A percentile compares a stretch with the other conserved stretches of the same genome.
Conservation (phyloP, 805 yeast species). For the Lachancea dasiensis region DNA sequence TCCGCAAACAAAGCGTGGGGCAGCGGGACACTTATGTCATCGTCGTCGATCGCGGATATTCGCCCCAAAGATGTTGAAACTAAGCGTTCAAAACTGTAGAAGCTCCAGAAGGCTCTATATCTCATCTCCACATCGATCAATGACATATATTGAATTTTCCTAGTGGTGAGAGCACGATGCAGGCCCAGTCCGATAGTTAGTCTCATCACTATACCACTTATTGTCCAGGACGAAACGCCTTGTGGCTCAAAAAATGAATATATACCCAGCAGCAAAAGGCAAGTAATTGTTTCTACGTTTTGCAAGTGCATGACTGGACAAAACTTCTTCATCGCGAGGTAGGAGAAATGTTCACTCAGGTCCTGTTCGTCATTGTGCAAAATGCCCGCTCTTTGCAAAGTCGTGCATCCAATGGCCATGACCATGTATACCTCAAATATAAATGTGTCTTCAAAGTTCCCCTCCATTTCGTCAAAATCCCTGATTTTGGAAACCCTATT, state of each 20-base stretch:
- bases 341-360: constrained; percentile 37
- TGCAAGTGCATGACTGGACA: constrained; percentile 36
- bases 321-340: constrained; percentile 38
- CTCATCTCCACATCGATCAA: constrained; percentile 38
- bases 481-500: constrained; percentile 29
- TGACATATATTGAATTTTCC: constrained; percentile 28
- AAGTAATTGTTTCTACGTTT: constrained; percentile 37
- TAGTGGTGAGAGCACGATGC: constrained; percentile 34
- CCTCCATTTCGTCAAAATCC: constrained; percentile 29
- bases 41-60: constrained; percentile 43
- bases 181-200: constrained; percentile 41
- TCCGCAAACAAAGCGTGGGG: constrained; percentile 39
- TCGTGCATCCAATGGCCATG: constrained; percentile 49
- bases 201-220: constrained; percentile 43
- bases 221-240: constrained; percentile 47
- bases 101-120: constrained; percentile 45
- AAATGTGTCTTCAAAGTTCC: constrained; percentile 21
- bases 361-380: constrained; percentile 33
- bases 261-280: constrained; percentile 41
- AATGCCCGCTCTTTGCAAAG: constrained; percentile 39
- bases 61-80: constrained; percentile 46
- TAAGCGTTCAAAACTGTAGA: constrained; percentile 43
- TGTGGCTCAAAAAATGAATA: constrained; percentile 47
- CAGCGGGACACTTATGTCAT: constrained; percentile 42
- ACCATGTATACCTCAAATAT: constrained; percentile 47